Evolutionary conservation across 352 stramenopile species (phyloP), one percentile per base, ranked within the genome.

Genomic region (Pythium grandisporangium): DNA sequence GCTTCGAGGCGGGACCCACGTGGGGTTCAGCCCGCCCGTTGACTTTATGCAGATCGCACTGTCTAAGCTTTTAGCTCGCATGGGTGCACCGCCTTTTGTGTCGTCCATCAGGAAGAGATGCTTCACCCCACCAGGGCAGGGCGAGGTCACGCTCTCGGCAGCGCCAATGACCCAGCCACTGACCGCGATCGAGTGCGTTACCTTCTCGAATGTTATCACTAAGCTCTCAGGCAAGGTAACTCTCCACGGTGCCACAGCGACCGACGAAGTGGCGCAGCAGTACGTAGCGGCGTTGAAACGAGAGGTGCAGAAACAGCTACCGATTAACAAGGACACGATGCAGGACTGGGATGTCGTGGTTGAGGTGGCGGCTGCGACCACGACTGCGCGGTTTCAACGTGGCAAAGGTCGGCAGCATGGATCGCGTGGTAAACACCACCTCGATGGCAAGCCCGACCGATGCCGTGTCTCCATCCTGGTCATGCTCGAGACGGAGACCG

Each of bases 31-130:
- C 43, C 74, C 71, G 6, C 56, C 74, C 0, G 58, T 75, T 1
- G 74, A 88, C 37, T 88, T 83, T 26, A 79, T 84, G 51, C 55
- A 73, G 34, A 36, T 66, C 0, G 59, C 63, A 4, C 46, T 88
- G 10, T 22, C 44, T 17, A 27, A 42, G 14, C 38, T 85, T 14
- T 53, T 88, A 1, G 32, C 44, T 1, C 55, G 61, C 6, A 82
- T 88, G 46, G 74, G 71, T 24, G 29, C 76, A 6, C 7, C 22
- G 14, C 48, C 56, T 8, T 44, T 51, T 0, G 22, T 85, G 3
- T 45, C 64, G 32, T n/a, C n/a, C n/a, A 62, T 81, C 8, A 27
- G 49, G 14, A 61, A 55, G 27, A 57, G 71, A 2, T 70, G 77
- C 32, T 84, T 84, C 39, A 66, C 62, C n/a, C 60, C 66, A n/a